These are phyloP conservation scores for Secale cereale DNA, from an alignment of 176 grass and related monocot genomes.

Conservation along the genomic window DNA sequence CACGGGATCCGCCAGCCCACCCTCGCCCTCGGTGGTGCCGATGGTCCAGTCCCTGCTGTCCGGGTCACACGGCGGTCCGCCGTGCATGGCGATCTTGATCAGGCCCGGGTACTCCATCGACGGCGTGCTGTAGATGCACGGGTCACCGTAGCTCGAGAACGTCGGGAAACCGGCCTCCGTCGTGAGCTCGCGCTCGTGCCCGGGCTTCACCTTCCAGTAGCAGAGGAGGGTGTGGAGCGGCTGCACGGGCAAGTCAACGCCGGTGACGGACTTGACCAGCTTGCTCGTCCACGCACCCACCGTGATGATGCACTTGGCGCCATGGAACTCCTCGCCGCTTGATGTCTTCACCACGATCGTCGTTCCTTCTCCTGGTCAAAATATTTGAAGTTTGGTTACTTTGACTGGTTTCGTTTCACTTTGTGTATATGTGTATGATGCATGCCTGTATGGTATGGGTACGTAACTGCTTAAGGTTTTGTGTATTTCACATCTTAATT, in stretches of 20 bases:
- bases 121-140: constrained; percentile 79
- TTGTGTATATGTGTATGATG: no score
- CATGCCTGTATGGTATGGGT: no score
- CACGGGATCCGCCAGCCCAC: constrained; percentile 36
- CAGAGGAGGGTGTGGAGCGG: constrained; percentile 60
- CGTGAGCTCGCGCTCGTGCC: constrained; percentile 35
- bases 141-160: constrained; percentile 71
- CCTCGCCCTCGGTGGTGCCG: background rate
- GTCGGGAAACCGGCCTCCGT: constrained; percentile 65
- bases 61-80: constrained; percentile 67
- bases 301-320: constrained; percentile 55
- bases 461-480: no score
- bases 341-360: constrained; percentile 38
- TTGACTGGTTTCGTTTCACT: no score
- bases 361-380: background rate
- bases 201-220: constrained; percentile 72
- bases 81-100: constrained; percentile 79
- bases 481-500: no score
- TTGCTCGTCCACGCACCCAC: constrained; percentile 58
- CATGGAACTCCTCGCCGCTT: constrained; percentile 30
- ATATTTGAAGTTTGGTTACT: background rate
- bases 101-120: constrained; percentile 77
- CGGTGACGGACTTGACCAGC: constrained; percentile 35
- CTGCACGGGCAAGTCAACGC: constrained; percentile 48
- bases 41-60: constrained; percentile 56